A percentile compares a stretch with the other conserved stretches of the same genome.
These are phyloP conservation scores for Cymodocea nodosa DNA, from an alignment of 116 monocot species.

Conservation along the genomic window DNA sequence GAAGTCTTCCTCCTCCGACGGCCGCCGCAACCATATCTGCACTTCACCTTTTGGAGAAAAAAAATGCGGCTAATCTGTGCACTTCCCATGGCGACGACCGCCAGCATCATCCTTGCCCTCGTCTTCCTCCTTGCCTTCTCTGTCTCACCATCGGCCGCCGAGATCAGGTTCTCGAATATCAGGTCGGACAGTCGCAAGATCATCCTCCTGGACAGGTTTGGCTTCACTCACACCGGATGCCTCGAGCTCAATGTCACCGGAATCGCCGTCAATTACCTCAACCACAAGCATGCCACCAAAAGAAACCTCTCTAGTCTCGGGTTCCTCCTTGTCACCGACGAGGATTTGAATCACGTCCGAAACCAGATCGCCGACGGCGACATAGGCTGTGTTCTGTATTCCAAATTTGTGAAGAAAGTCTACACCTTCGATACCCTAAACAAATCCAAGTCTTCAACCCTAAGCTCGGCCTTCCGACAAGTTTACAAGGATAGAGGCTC, in stretches of 20 bases:
- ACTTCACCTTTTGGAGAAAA: too few relatives aligned
- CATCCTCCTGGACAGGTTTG: slow-evolving; percentile 56
- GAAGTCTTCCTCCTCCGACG: too few relatives aligned
- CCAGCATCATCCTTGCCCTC: neutral
- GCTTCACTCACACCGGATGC: slow-evolving; percentile 23
- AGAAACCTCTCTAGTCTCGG: slow-evolving; percentile 23
- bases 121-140: slow-evolving; percentile 5
- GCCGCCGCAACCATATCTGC: too few relatives aligned
- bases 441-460: neutral
- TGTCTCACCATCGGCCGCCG: slow-evolving; percentile 14
- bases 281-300: slow-evolving; percentile 9
- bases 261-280: slow-evolving; percentile 2
- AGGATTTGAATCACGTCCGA: slow-evolving; percentile 33
- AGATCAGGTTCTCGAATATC: slow-evolving; percentile 31
- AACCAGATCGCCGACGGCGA: slow-evolving; percentile 24
- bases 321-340: slow-evolving; percentile 44
- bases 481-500: slow-evolving; percentile 19
- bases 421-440: slow-evolving; percentile 20
- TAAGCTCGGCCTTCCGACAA: slow-evolving; percentile 10
- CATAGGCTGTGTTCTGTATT: slow-evolving; percentile 21
- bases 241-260: slow-evolving; percentile 32
- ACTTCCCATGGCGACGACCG: neutral
- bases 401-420: slow-evolving; percentile 17
- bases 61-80: too few relatives aligned
- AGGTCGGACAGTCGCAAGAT: slow-evolving; percentile 18